Conservation (phyloP, 1,284 basidiomycete species). For the Anthracocystis panici-leucophaei region DNA sequence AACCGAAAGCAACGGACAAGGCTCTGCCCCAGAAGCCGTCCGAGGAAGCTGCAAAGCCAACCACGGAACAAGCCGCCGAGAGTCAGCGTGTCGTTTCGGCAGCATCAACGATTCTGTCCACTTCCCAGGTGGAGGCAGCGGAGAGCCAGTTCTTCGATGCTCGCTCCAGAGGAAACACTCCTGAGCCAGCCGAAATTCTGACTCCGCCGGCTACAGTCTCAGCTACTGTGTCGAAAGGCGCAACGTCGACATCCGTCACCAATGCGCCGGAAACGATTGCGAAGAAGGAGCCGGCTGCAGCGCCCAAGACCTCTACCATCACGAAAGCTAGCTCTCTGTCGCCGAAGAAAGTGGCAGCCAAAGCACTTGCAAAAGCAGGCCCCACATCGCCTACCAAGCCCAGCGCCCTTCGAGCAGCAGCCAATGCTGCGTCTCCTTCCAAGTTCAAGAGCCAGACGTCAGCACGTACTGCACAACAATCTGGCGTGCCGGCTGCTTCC, state of each 20-base stretch:
- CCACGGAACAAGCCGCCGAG: background rate
- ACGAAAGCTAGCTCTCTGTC: conserved; percentile 33
- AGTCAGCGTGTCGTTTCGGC: conserved; percentile 28
- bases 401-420: conserved; percentile 39
- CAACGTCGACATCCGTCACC: background rate
- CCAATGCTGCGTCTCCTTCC: conserved; percentile 34
- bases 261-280: background rate
- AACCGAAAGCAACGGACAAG: conserved; percentile 26
- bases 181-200: conserved; percentile 18
- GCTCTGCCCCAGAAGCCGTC: conserved; percentile 30
- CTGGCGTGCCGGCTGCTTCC: conserved; percentile 24
- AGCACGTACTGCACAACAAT: conserved; percentile 22
- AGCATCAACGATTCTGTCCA: conserved; percentile 21
- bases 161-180: conserved; percentile 33
- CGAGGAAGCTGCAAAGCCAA: conserved; percentile 16
- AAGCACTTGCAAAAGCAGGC: conserved; percentile 37
- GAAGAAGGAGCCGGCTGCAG: conserved; percentile 11
- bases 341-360: conserved; percentile 49
- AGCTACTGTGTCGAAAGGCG: background rate
- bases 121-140: conserved; percentile 21
- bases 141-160: conserved; percentile 51
- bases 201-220: conserved; percentile 3
- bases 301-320: conserved; percentile 12
- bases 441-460: conserved; percentile 31
- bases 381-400: conserved; percentile 47